Conservation (phyloP, 148 eudicot species). For the Euryodendron excelsum region DNA sequence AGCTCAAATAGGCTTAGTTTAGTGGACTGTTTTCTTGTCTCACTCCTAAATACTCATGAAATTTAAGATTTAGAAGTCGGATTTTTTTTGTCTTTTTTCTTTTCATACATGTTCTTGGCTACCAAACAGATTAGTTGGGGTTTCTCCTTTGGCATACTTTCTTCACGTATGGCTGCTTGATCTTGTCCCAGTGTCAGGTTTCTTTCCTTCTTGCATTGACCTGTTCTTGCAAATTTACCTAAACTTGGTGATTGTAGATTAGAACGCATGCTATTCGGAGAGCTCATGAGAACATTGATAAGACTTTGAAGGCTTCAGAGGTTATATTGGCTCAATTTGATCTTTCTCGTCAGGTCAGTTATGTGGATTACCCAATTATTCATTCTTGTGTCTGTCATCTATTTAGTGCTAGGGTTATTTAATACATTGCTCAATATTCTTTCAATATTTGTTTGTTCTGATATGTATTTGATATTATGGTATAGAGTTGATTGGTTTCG, state of each 20-base stretch:
- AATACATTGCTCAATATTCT: not conserved
- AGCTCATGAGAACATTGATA: conserved; percentile 92
- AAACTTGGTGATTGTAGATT: conserved; percentile 41
- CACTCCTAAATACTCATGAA: not conserved
- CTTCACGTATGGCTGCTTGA: not conserved
- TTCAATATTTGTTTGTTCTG: not conserved
- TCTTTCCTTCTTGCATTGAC: not conserved
- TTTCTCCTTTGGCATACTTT: not conserved
- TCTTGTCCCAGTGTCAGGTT: not conserved
- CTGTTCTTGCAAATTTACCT: not conserved
- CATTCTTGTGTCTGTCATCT: not conserved
- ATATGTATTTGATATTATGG: not conserved
- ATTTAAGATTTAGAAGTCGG: not conserved
- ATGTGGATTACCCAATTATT: not conserved
- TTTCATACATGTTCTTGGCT: not conserved
- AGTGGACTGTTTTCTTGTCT: not conserved
- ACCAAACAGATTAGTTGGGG: not conserved
- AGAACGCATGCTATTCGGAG: conserved; percentile 77
- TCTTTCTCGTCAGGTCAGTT: conserved; percentile 68
- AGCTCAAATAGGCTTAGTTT: not conserved
- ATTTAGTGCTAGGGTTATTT: not conserved
- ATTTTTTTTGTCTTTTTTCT: not conserved
- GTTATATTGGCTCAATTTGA: conserved; percentile 78
- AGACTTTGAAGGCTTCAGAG: conserved; percentile 83
- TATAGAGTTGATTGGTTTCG: not conserved